Base-by-base conservation (phyloP, 768 basidiomycete genomes). In the Tulasnella sp. region DNA sequence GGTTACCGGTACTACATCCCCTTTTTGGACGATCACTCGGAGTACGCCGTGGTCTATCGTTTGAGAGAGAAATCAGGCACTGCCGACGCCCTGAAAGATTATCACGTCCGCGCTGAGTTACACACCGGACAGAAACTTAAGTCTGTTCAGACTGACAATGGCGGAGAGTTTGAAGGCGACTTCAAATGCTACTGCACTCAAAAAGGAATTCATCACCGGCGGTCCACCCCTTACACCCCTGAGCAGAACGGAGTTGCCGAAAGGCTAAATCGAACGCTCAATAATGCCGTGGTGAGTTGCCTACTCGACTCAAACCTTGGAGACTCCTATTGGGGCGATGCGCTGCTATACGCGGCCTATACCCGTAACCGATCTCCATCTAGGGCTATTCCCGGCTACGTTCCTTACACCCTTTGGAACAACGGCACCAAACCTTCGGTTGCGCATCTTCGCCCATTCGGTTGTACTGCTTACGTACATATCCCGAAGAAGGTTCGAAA, bases 241-340 rank as follows among this genome's bases (percentile, higher is more conserved):
- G 11, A 77, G 34, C 48, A 42, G 20, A 77, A 77, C 44, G 76
- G 76, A 77, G 76, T 77, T 24, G 76, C 48, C 14, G 76, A 77
- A 50, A 31, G 50, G 22, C 31, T 50, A 8, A 77, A 77, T 41
- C 34, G 41, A 1, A 77, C 76, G 11, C 40, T 77, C 12, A 37
- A 40, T 20, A 42, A 77, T 6, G 28, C 22, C 9, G 24, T 74
- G 28, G 37, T 40, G 7, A 40, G 37, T 16, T 74, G 72, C 12
- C 31, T 74, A 24, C 24, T 40, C 24, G 16, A 40, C 12, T 24
- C 72, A 1, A 74, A 74, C 22, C 9, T 74, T 1, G 72, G 72
- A n/a, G 72, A 74, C 14, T 11, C 11, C 12, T 74, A 44, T 14
- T 74, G 72, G 72, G 24, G 14, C 1, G 72, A 74, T 40, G 72